Evolutionary conservation across 2,329 filamentous ascomycete species (phyloP).

Genomic region (Neonectria magnoliae): DNA sequence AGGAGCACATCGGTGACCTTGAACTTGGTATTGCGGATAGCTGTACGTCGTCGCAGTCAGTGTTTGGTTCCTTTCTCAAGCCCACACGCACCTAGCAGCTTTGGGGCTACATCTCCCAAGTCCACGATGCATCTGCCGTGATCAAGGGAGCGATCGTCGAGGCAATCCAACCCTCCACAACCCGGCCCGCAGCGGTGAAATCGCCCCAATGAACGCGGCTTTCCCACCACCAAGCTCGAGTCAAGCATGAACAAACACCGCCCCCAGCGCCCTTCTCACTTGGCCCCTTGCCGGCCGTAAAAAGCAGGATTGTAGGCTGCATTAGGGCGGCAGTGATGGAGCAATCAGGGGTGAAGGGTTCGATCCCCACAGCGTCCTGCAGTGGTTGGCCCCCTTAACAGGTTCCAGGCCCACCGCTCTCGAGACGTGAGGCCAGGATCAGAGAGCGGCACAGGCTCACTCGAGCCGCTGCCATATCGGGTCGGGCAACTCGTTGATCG

Average conservation of each 20-base stretch:
- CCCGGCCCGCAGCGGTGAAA: conserved; percentile 28
- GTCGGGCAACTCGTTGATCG: conserved; percentile 11
- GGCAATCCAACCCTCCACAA: conserved; percentile 19
- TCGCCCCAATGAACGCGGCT: conserved; percentile 22
- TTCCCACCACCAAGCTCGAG: conserved; percentile 20
- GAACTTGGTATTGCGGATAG: conserved; percentile 98
- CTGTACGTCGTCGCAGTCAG: conserved; percentile 54
- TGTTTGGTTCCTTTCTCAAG: conserved; percentile 15
- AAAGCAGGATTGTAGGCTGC: conserved; percentile 31
- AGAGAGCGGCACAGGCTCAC: conserved; percentile 29
- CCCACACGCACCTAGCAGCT: conserved; percentile 2
- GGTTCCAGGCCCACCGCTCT: conserved; percentile 31
- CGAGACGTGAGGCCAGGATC: conserved; percentile 18
- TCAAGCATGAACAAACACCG: conserved; percentile 20
- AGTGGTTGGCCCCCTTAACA: conserved; percentile 23
- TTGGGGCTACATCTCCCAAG: conserved; percentile 27
- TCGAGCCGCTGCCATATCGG: conserved; percentile 24
- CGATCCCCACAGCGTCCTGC: conserved; percentile 34
- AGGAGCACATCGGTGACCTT: conserved; percentile 91
- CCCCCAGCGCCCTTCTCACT: conserved; percentile 13
- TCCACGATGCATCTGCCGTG: conserved; percentile 26
- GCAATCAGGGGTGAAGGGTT: conserved; percentile 34
- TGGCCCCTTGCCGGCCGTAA: conserved; percentile 18
- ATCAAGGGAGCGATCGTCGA: conserved; percentile 36
- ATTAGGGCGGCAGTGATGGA: conserved; percentile 32